phyloP scores from a whole-genome alignment of 106 monocot genomes.

The Amphibolis antarctica region DNA sequence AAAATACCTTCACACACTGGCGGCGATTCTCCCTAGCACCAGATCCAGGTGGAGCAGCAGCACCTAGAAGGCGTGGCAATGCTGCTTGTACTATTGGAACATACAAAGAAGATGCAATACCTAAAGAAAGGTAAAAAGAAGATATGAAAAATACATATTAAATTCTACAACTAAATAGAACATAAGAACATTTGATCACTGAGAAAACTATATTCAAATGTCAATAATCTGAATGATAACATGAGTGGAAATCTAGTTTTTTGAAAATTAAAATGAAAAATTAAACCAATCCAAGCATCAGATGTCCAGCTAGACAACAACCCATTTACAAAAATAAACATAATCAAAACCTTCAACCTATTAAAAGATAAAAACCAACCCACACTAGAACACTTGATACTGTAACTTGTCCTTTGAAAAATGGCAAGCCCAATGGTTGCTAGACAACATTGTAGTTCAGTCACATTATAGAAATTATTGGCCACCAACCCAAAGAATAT shows the following conservation, averaged over 20 bases:
- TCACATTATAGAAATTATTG: too few species aligned
- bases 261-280: too few species aligned
- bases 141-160: neutral
- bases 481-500: too few species aligned
- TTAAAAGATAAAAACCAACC: too few species aligned
- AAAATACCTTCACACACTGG: constrained; percentile 81
- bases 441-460: too few species aligned
- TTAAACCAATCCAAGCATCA: too few species aligned
- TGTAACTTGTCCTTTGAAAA: too few species aligned
- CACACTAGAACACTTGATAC: too few species aligned
- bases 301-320: too few species aligned
- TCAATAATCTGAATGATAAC: neutral
- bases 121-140: constrained; percentile 21
- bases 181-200: neutral
- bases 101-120: constrained; percentile 77
- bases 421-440: too few species aligned
- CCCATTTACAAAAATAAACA: too few species aligned
- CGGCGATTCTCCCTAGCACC: constrained; percentile 87
- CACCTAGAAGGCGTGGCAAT: constrained; percentile 72
- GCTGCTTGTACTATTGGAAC: constrained; percentile 78
- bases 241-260: neutral
- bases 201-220: neutral
- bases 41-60: constrained; percentile 82
- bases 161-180: neutral
- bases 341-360: too few species aligned